These are phyloP conservation scores for Ceratorhiza oryzae-sativae DNA, from an alignment of 1,284 basidiomycete genomes.

Conservation along the genomic window DNA sequence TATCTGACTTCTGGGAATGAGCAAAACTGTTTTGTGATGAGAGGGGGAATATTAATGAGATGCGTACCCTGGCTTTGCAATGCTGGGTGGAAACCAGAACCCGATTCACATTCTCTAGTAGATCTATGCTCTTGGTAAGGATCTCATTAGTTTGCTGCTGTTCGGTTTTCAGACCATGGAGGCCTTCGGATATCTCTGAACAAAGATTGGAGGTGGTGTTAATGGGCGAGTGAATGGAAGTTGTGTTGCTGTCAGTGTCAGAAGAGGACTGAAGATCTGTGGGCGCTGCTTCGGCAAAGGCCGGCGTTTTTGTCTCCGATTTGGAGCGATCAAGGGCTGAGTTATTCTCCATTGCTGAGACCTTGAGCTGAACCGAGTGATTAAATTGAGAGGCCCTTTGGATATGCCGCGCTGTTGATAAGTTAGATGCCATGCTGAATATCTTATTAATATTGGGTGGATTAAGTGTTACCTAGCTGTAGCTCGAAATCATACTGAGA, in stretches of 20 bases:
- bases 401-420: neutral
- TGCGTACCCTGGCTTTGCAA: neutral
- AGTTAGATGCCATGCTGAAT: neutral
- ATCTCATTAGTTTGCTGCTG: neutral
- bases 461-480: neutral
- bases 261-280: no score
- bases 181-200: neutral
- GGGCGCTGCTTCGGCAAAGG: no score
- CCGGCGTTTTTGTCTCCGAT: neutral
- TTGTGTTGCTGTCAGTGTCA: no score
- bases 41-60: neutral
- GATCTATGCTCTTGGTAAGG: neutral
- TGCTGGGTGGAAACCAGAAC: constrained; percentile 12
- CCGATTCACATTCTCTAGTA: neutral
- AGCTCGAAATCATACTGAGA: constrained; percentile 4
- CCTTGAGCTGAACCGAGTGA: neutral
- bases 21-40: neutral
- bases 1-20: neutral
- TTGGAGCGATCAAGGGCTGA: neutral
- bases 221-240: no score
- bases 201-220: no score
- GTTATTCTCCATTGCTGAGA: no score
- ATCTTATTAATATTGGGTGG: neutral
- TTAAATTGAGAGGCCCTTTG: neutral
- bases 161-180: neutral